These are phyloP conservation scores for Yamadazyma dendronema DNA, from an alignment of 1,139 yeast species.

Conservation along the genomic window DNA sequence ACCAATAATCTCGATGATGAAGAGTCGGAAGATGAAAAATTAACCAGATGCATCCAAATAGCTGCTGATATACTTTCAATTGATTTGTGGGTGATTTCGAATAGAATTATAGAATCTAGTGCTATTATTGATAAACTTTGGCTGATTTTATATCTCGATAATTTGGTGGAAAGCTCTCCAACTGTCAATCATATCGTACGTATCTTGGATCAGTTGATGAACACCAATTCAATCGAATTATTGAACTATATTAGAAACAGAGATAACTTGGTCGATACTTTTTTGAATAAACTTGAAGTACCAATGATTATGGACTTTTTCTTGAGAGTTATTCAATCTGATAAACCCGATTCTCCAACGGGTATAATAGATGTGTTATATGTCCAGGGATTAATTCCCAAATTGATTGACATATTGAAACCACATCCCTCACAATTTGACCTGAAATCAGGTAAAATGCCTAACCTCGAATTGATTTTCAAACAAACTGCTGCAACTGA, in stretches of 20 bases:
- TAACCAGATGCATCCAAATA: constrained; percentile 41
- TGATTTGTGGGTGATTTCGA: constrained; percentile 46
- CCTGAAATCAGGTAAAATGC: constrained; percentile 16
- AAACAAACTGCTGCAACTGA: constrained; percentile 95
- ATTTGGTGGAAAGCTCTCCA: constrained; percentile 40
- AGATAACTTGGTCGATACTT: constrained; percentile 50
- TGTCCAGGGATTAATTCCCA: constrained; percentile 50
- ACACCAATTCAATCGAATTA: constrained; percentile 46
- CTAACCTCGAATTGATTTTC: constrained; percentile 45
- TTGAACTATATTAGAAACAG: constrained; percentile 55
- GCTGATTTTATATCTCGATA: constrained; percentile 39
- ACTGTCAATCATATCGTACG: constrained; percentile 41
- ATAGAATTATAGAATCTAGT: constrained; percentile 46
- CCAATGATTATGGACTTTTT: constrained; percentile 59
- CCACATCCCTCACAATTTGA: constrained; percentile 41
- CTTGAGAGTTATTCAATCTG: constrained; percentile 60
- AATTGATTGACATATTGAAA: constrained; percentile 48
- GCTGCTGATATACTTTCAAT: constrained; percentile 43
- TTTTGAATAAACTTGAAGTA: constrained; percentile 53
- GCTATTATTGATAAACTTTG: constrained; percentile 41
- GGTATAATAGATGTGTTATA: constrained; percentile 56
- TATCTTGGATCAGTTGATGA: constrained; percentile 47
- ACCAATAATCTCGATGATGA: constrained; percentile 13
- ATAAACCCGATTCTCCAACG: constrained; percentile 62
- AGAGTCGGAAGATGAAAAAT: constrained; percentile 35